Evolutionary conservation across 2,329 filamentous ascomycete genomes (phyloP).

Genomic region (Fusarium sp.): DNA sequence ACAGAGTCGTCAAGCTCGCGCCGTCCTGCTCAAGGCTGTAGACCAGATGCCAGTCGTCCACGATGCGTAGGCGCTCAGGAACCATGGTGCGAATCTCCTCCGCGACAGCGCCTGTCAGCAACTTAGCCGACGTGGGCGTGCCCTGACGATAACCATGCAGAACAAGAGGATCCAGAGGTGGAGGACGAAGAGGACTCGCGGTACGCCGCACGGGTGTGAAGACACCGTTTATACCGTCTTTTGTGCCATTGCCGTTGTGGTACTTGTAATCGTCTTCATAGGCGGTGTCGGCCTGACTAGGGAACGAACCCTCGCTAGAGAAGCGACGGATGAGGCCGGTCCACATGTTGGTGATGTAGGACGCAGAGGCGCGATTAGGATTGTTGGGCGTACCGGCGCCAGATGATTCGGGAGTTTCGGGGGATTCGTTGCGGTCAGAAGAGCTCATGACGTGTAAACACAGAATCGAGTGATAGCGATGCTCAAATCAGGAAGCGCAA

Average conservation of each 20-base stretch:
- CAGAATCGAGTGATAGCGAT: not conserved
- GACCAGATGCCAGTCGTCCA: conserved; percentile 85
- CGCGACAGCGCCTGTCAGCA: conserved; percentile 80
- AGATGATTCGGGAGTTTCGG: conserved; percentile 41
- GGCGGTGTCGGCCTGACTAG: conserved; percentile 46
- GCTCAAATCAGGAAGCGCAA: not conserved
- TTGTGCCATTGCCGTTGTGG: conserved; percentile 53
- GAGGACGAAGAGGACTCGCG: conserved; percentile 85
- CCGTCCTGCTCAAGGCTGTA: conserved; percentile 96
- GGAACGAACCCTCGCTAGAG: conserved; percentile 60
- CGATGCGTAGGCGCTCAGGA: conserved; percentile 86
- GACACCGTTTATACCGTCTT: conserved; percentile 67
- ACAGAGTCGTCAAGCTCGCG: conserved; percentile 86
- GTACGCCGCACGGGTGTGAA: conserved; percentile 66
- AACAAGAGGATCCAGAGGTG: conserved; percentile 84
- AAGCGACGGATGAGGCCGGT: conserved; percentile 77
- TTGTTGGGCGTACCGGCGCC: conserved; percentile 42
- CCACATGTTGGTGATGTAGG: conserved; percentile 56
- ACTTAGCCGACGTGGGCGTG: conserved; percentile 69
- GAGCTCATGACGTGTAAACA: conserved; percentile 33
- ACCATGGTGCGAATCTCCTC: conserved; percentile 94
- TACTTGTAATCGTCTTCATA: conserved; percentile 30
- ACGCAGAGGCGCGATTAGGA: conserved; percentile 41
- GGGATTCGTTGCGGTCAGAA: conserved; percentile 38
- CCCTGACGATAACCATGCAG: conserved; percentile 73